A percentile compares a stretch with the other conserved stretches of the same genome.
These are phyloP conservation scores for Aaosphaeria arxii DNA, from an alignment of 2,329 filamentous ascomycete species.

Conservation along the genomic window DNA sequence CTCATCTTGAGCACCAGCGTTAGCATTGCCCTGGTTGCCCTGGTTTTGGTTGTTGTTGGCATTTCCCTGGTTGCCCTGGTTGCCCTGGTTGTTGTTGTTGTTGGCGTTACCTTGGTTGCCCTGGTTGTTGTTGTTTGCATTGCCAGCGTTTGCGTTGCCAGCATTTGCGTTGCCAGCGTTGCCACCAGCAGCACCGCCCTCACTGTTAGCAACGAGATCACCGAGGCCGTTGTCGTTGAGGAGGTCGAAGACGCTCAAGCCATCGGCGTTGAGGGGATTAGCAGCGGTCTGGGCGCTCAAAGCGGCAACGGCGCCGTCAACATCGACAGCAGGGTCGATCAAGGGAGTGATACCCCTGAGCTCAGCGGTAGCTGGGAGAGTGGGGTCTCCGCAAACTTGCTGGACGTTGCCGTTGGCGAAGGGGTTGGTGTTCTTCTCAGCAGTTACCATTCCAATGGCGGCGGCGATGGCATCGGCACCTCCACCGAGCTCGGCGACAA, in stretches of 20 bases:
- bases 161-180: slow-evolving; percentile 16
- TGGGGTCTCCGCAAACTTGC: slow-evolving; percentile 62
- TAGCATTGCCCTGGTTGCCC: slow-evolving; percentile 9
- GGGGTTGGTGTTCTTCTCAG: slow-evolving; percentile 73
- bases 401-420: slow-evolving; percentile 57
- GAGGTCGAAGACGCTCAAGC: slow-evolving; percentile 65
- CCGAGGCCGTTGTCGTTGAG: slow-evolving; percentile 61
- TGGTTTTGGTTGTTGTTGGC: slow-evolving; percentile 14
- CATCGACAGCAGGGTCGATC: slow-evolving; percentile 62
- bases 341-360: slow-evolving; percentile 66
- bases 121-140: slow-evolving; percentile 2
- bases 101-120: slow-evolving; percentile 10
- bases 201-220: slow-evolving; percentile 53
- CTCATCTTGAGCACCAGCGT: slow-evolving; percentile 2
- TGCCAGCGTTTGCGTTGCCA: slow-evolving; percentile 4
- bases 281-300: slow-evolving; percentile 54
- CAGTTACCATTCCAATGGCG: slow-evolving; percentile 61
- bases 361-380: slow-evolving; percentile 58
- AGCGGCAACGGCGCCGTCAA: slow-evolving; percentile 57
- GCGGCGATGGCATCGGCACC: slow-evolving; percentile 60
- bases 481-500: slow-evolving; percentile 59
- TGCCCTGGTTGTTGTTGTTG: slow-evolving; percentile 12
- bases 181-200: slow-evolving; percentile 32
- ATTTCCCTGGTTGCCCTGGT: slow-evolving; percentile 7
- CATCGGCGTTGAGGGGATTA: slow-evolving; percentile 56